Percentiles rank a stretch among this genome's conserved stretches.
Evolutionary conservation across 495 filamentous ascomycete genomes (phyloP).

Genomic region (Penicillium lividum): DNA sequence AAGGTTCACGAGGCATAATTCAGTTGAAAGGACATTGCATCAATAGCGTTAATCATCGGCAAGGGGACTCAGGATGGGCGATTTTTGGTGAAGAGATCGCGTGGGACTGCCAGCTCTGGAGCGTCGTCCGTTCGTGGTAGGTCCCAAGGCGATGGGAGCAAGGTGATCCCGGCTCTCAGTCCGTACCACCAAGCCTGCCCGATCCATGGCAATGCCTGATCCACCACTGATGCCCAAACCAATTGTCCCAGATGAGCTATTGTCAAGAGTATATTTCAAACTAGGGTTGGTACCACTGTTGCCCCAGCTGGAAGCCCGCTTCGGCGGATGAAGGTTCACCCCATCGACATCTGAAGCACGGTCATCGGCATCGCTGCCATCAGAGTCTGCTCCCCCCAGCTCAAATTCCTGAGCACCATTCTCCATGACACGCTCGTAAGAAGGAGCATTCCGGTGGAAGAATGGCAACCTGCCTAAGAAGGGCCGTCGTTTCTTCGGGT

Average conservation of each 20-base stretch:
- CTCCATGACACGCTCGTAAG: slow-evolving; percentile 86
- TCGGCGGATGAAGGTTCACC: slow-evolving; percentile 29
- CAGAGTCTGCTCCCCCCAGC: slow-evolving; percentile 62
- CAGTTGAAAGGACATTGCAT: slow-evolving; percentile 13
- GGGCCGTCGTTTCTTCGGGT: slow-evolving; percentile 53
- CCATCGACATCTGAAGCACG: slow-evolving; percentile 36
- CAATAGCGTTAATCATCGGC: slow-evolving; percentile 41
- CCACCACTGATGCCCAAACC: slow-evolving; percentile 52
- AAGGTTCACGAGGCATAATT: slow-evolving; percentile 18
- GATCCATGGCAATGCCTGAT: slow-evolving; percentile 60
- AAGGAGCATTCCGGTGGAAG: slow-evolving; percentile 55
- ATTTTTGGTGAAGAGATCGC: slow-evolving; percentile 42
- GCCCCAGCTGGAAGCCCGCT: slow-evolving; percentile 44
- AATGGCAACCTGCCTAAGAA: slow-evolving; percentile 55
- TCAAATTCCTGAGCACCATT: slow-evolving; percentile 73
- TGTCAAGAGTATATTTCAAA: slow-evolving; percentile 62
- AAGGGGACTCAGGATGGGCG: slow-evolving; percentile 43
- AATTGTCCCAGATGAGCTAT: slow-evolving; percentile 50
- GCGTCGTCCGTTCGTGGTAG: slow-evolving; percentile 47
- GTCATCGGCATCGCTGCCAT: slow-evolving; percentile 52
- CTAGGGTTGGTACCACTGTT: slow-evolving; percentile 34
- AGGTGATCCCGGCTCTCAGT: slow-evolving; percentile 81
- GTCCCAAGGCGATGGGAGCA: slow-evolving; percentile 42
- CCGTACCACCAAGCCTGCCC: slow-evolving; percentile 71
- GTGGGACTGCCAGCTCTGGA: slow-evolving; percentile 49